Percentiles rank a stretch among this genome's conserved stretches.
phyloP scores from a whole-genome alignment of 2,329 filamentous ascomycete species.

The Penicillium thymicola region DNA sequence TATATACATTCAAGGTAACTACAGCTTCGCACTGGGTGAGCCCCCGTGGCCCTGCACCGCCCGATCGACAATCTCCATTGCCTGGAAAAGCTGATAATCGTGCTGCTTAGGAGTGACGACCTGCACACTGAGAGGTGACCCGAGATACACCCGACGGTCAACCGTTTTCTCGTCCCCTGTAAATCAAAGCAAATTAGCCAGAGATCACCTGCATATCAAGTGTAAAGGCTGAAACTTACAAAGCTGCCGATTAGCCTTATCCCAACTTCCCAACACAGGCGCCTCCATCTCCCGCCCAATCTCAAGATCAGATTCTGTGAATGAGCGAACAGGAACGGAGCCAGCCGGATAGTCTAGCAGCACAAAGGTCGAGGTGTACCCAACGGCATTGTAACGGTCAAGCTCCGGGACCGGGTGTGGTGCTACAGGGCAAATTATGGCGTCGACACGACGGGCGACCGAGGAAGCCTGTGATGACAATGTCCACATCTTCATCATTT shows the following conservation, averaged over 20 bases:
- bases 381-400: slow-evolving; percentile 61
- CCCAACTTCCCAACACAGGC: slow-evolving; percentile 53
- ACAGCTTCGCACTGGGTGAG: slow-evolving; percentile 20
- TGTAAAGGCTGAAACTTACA: slow-evolving; percentile 42
- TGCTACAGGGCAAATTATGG: slow-evolving; percentile 61
- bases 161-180: slow-evolving; percentile 47
- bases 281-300: slow-evolving; percentile 45
- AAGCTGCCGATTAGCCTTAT: slow-evolving; percentile 57
- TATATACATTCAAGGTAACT: background rate
- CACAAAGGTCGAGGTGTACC: slow-evolving; percentile 61
- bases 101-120: slow-evolving; percentile 54
- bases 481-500: slow-evolving; percentile 58
- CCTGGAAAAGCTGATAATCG: slow-evolving; percentile 53
- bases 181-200: slow-evolving; percentile 5
- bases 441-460: slow-evolving; percentile 48
- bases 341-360: slow-evolving; percentile 62
- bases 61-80: slow-evolving; percentile 53
- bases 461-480: slow-evolving; percentile 8
- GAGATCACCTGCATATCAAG: background rate
- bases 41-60: slow-evolving; percentile 23
- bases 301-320: slow-evolving; percentile 50
- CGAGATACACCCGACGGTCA: slow-evolving; percentile 54
- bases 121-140: slow-evolving; percentile 55
- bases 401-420: slow-evolving; percentile 62
- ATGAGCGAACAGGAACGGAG: slow-evolving; percentile 52